Evolutionary conservation across 495 filamentous ascomycete genomes (phyloP).

Genomic region (Talaromyces wortmannii): DNA sequence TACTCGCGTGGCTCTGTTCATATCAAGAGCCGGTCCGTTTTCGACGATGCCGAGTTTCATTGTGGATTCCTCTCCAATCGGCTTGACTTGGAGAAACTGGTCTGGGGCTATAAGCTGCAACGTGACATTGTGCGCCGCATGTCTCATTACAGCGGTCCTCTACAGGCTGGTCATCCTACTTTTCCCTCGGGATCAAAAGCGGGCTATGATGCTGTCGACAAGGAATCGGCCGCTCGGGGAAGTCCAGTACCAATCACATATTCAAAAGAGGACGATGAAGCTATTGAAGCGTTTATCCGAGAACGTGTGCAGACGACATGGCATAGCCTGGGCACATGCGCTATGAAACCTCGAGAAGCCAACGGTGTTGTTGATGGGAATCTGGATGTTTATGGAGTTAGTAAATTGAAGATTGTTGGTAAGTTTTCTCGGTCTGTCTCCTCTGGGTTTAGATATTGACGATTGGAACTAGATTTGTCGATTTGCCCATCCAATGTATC

Average conservation of each 20-base stretch:
- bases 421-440: not conserved
- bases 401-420: conserved; percentile 34
- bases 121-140: conserved; percentile 51
- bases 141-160: conserved; percentile 45
- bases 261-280: conserved; percentile 44
- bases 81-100: conserved; percentile 13
- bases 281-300: conserved; percentile 37
- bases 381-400: conserved; percentile 35
- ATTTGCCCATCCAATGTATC: not conserved
- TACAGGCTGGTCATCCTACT: conserved; percentile 37
- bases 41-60: conserved; percentile 17
- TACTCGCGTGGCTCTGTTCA: conserved; percentile 50
- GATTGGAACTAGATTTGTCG: not conserved
- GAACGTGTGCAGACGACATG: conserved; percentile 39
- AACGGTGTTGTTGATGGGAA: conserved; percentile 44
- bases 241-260: conserved; percentile 25
- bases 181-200: conserved; percentile 42
- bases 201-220: conserved; percentile 17
- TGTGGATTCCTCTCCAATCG: conserved; percentile 33
- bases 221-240: not conserved
- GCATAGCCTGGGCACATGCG: conserved; percentile 44
- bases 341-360: conserved; percentile 32
- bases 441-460: not conserved
- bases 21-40: conserved; percentile 29
- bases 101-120: conserved; percentile 42